phyloP scores from a whole-genome alignment of 345 rosid genomes.

The Pugionium cornutum region DNA sequence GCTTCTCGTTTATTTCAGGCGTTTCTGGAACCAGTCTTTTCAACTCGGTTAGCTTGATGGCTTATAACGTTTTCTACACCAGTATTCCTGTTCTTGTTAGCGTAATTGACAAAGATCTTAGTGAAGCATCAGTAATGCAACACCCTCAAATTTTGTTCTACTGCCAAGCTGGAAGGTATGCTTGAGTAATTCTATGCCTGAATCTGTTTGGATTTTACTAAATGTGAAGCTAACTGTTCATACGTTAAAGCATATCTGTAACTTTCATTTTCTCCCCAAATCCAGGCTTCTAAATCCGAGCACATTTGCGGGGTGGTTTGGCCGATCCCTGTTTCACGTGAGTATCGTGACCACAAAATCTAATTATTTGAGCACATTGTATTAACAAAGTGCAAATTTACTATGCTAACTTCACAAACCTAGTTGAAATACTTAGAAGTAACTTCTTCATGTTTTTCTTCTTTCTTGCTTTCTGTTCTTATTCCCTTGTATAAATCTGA shows the following conservation, averaged over 20 bases:
- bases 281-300: constrained; percentile 97
- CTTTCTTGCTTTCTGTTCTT: not conserved
- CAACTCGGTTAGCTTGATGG: constrained; percentile 98
- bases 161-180: constrained; percentile 99
- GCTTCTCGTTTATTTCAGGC: constrained; percentile 99
- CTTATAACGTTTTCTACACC: constrained; percentile 94
- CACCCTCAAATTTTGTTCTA: constrained; percentile 97
- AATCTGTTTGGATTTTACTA: not conserved
- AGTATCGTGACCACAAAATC: constrained; percentile 38
- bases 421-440: not conserved
- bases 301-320: constrained; percentile 99
- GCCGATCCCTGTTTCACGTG: constrained; percentile 92
- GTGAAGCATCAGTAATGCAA: constrained; percentile 88
- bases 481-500: not conserved
- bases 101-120: constrained; percentile 95
- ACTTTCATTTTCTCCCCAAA: not conserved
- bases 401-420: constrained; percentile 5
- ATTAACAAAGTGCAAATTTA: not conserved
- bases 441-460: not conserved
- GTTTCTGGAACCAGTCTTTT: constrained; percentile 98
- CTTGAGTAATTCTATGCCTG: not conserved
- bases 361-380: not conserved
- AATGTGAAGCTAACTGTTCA: constrained; percentile 16
- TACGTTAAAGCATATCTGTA: not conserved
- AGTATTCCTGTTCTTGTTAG: constrained; percentile 92